These are phyloP conservation scores for Senna tora DNA, from an alignment of 306 rosid genomes.

Conservation along the genomic window DNA sequence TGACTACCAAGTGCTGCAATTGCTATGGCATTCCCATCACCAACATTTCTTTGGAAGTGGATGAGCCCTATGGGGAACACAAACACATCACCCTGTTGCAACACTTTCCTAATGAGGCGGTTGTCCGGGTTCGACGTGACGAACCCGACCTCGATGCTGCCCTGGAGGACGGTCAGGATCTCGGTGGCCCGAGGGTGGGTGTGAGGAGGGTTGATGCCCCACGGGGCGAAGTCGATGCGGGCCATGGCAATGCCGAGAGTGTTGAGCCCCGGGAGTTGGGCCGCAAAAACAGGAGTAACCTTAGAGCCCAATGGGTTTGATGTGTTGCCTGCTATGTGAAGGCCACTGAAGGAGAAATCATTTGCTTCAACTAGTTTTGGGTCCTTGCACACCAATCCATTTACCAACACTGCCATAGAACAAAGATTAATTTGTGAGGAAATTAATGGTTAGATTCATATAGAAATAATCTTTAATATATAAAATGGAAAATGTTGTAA, in stretches of 20 bases:
- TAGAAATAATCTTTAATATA: too few species aligned
- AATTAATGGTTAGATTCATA: neutral
- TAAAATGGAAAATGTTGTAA: too few species aligned
- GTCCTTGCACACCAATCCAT: slow-evolving; percentile 47
- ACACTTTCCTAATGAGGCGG: slow-evolving; percentile 29
- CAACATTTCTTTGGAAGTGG: slow-evolving; percentile 47
- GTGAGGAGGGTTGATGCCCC: slow-evolving; percentile 57
- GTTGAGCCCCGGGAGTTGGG: slow-evolving; percentile 46
- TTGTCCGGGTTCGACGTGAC: slow-evolving; percentile 50
- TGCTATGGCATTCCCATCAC: slow-evolving; percentile 39
- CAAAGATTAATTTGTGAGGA: too few species aligned
- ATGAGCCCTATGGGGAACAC: slow-evolving; percentile 49
- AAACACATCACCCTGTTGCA: slow-evolving; percentile 48
- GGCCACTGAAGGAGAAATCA: slow-evolving; percentile 42
- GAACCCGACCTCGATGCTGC: slow-evolving; percentile 47
- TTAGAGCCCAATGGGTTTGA: slow-evolving; percentile 36
- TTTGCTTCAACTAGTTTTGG: slow-evolving; percentile 39
- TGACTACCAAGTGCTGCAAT: slow-evolving; percentile 49
- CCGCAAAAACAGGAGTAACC: slow-evolving; percentile 43
- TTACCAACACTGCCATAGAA: slow-evolving; percentile 36
- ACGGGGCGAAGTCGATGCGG: slow-evolving; percentile 44
- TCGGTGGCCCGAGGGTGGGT: slow-evolving; percentile 50
- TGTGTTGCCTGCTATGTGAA: slow-evolving; percentile 47
- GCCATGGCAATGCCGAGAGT: slow-evolving; percentile 38
- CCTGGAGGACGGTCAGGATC: slow-evolving; percentile 41